phyloP scores from a whole-genome alignment of 148 eudicot genomes.

The Amaranthus cruentus region DNA sequence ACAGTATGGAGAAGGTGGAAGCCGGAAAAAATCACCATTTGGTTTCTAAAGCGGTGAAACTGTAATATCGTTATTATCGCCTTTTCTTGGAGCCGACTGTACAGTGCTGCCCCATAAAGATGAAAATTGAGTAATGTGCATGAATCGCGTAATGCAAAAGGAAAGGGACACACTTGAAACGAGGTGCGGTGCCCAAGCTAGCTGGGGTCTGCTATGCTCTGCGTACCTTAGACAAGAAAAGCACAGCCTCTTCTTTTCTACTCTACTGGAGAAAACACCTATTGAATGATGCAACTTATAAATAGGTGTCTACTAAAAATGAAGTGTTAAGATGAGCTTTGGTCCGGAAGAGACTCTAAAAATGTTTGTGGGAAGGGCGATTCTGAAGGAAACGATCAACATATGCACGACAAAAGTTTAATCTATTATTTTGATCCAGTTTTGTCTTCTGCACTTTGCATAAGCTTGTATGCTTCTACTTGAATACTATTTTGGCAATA shows the following conservation, averaged over 20 bases:
- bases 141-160: not conserved
- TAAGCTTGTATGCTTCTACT: no score
- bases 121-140: not conserved
- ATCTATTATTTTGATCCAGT: no score
- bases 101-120: not conserved
- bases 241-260: not conserved
- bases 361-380: no score
- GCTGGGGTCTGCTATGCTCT: not conserved
- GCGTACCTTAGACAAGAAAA: not conserved
- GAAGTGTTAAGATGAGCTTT: no score
- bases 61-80: not conserved
- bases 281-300: not conserved
- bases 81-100: not conserved
- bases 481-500: no score
- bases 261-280: not conserved
- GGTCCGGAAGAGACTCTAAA: no score
- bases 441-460: no score
- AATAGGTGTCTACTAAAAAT: no score
- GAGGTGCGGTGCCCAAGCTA: not conserved
- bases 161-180: not conserved
- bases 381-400: no score
- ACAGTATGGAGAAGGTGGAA: slow-evolving; percentile 97
- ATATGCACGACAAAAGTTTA: no score
- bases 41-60: slow-evolving; percentile 47
- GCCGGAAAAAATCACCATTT: slow-evolving; percentile 77